phyloP scores from a whole-genome alignment of 768 basidiomycete genomes.

The Coprinopsis sp. region DNA sequence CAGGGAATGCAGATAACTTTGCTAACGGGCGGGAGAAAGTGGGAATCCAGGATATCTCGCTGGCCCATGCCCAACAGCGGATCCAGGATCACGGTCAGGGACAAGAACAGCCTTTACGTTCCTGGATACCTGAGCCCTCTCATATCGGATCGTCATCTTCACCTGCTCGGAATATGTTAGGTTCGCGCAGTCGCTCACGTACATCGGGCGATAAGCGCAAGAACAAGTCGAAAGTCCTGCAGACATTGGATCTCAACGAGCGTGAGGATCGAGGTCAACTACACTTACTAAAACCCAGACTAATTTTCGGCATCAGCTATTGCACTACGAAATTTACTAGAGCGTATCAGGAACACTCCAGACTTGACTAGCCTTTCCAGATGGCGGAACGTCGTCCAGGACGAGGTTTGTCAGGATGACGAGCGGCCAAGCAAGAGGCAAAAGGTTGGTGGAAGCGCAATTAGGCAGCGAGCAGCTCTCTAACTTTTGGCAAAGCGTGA shows the following conservation, averaged over 20 bases:
- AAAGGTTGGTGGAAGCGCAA: no score
- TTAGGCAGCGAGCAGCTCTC: no score
- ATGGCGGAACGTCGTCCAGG: not conserved
- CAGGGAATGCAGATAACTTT: not conserved
- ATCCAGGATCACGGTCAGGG: not conserved
- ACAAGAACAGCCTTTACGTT: no score
- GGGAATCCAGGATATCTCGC: slow-evolving; percentile 19
- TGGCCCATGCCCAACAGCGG: slow-evolving; percentile 26
- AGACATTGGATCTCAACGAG: no score
- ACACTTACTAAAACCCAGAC: no score
- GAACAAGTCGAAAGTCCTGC: no score
- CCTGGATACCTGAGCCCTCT: slow-evolving; percentile 25
- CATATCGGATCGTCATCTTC: slow-evolving; percentile 18
- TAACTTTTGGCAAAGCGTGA: no score
- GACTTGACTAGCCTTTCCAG: slow-evolving; percentile 5
- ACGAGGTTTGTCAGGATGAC: not conserved
- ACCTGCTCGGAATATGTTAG: no score
- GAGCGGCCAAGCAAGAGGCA: not conserved
- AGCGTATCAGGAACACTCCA: slow-evolving; percentile 25
- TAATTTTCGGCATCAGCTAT: no score
- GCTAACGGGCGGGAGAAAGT: not conserved
- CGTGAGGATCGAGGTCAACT: no score
- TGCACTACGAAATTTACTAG: slow-evolving; percentile 31
- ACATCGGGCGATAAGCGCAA: no score
- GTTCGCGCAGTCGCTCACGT: no score